Conservation (phyloP, 176 grass and related monocot genomes). For the Areca catechu region DNA sequence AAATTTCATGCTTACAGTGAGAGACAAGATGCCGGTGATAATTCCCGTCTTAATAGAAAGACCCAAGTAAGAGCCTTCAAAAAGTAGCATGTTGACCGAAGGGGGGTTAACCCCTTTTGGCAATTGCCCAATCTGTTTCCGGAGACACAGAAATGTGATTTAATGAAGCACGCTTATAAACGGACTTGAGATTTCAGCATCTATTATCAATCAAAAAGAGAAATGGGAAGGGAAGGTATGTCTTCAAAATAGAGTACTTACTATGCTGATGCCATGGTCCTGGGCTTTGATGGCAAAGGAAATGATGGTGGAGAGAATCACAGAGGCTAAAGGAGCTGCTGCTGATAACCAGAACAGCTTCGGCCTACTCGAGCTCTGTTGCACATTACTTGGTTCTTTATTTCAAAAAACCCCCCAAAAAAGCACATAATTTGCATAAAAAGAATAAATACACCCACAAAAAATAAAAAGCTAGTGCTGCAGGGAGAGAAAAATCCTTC, state of each 20-base stretch:
- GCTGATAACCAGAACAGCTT: conserved; percentile 93
- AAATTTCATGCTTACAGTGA: conserved; percentile 50
- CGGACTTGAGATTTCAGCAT: not conserved
- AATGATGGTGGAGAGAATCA: conserved; percentile 76
- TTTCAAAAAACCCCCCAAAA: no score
- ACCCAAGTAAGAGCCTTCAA: conserved; percentile 62
- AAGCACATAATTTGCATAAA: no score
- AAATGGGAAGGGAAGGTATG: not conserved
- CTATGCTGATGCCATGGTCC: conserved; percentile 60
- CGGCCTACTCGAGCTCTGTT: conserved; percentile 63
- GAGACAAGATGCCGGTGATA: conserved; percentile 81
- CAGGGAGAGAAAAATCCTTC: no score
- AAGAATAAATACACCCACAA: no score
- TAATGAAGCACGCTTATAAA: not conserved
- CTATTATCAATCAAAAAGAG: not conserved
- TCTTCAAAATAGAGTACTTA: conserved; percentile 23
- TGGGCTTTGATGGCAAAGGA: conserved; percentile 60
- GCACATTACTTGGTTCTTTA: not conserved
- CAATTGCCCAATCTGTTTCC: conserved; percentile 65
- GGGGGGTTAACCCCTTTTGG: conserved; percentile 83
- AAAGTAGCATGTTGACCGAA: conserved; percentile 77
- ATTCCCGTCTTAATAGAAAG: conserved; percentile 92
- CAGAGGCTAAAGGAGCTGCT: conserved; percentile 68
- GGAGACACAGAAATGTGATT: conserved; percentile 2
- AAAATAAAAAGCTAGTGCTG: no score